Evolutionary conservation across 2,329 filamentous ascomycete species (phyloP).

Genomic region (Hypoxylon rubiginosum): DNA sequence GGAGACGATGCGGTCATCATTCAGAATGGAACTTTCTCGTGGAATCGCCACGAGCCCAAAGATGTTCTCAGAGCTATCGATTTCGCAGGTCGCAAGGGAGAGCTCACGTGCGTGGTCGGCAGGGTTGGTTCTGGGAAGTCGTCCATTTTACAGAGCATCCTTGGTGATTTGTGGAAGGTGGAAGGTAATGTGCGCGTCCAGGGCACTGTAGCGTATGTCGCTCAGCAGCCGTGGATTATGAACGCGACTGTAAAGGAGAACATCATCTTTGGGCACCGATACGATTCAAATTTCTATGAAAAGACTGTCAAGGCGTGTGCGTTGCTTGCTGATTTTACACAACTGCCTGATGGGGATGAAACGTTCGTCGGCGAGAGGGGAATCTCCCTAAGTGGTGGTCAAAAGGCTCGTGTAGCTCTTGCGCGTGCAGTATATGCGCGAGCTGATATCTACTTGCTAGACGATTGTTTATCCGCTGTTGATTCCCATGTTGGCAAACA

Average conservation of each 20-base stretch:
- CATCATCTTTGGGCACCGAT: constrained; percentile 95
- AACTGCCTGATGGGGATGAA: constrained; percentile 94
- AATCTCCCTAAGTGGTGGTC: constrained; percentile 94
- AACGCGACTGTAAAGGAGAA: constrained; percentile 98
- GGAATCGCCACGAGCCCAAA: constrained; percentile 85
- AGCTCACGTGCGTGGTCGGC: constrained; percentile 92
- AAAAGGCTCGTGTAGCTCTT: constrained; percentile 93
- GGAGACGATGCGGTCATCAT: constrained; percentile 91
- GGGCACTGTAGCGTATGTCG: constrained; percentile 89
- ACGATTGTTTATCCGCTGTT: constrained; percentile 96
- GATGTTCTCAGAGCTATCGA: constrained; percentile 85
- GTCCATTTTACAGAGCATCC: constrained; percentile 86
- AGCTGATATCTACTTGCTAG: constrained; percentile 95
- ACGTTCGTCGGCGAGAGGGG: constrained; percentile 97
- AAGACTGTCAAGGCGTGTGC: constrained; percentile 93
- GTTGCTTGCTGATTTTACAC: constrained; percentile 88
- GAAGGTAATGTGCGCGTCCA: constrained; percentile 86
- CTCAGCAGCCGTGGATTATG: constrained; percentile 96
- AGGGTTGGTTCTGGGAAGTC: constrained; percentile 97
- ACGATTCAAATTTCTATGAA: constrained; percentile 94
- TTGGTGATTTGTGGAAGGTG: constrained; percentile 93
- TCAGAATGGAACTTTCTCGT: constrained; percentile 89
- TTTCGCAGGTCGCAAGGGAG: constrained; percentile 90
- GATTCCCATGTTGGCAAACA: constrained; percentile 97
- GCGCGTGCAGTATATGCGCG: constrained; percentile 95